Evolutionary conservation across 2,329 filamentous ascomycete genomes (phyloP).

Genomic region (Pseudogymnoascus sp.): DNA sequence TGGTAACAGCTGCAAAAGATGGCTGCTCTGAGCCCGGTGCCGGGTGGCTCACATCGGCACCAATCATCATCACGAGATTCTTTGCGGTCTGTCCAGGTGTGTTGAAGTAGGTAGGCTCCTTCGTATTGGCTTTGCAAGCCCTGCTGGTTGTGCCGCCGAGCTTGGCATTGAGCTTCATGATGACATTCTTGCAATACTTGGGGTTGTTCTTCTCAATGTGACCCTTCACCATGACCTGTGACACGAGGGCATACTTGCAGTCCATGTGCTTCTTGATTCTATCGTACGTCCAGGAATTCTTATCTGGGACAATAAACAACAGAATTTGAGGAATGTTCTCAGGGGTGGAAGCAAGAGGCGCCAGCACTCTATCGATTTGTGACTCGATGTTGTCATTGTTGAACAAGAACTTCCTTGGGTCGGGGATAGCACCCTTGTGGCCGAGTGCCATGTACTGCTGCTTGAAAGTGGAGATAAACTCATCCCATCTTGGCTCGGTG

Average conservation of each 20-base stretch:
- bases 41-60: conserved; percentile 83
- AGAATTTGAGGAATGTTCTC: conserved; percentile 58
- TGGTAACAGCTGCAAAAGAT: conserved; percentile 82
- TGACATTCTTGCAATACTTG: conserved; percentile 89
- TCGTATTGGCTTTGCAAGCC: conserved; percentile 11
- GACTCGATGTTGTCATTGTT: conserved; percentile 8
- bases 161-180: conserved; percentile 96
- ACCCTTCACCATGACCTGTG: conserved; percentile 68
- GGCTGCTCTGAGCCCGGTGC: conserved; percentile 57
- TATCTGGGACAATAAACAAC: conserved; percentile 68
- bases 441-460: conserved; percentile 55
- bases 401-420: neutral
- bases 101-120: neutral
- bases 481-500: conserved; percentile 13
- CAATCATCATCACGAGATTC: conserved; percentile 64
- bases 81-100: neutral
- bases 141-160: conserved; percentile 71
- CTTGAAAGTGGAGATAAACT: conserved; percentile 55
- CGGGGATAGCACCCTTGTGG: conserved; percentile 38
- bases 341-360: neutral
- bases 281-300: conserved; percentile 66
- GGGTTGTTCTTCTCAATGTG: conserved; percentile 63
- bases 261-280: conserved; percentile 86
- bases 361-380: neutral
- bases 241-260: conserved; percentile 73